phyloP scores from a whole-genome alignment of 768 basidiomycete species.

The Cystofilobasidium bisporidii region DNA sequence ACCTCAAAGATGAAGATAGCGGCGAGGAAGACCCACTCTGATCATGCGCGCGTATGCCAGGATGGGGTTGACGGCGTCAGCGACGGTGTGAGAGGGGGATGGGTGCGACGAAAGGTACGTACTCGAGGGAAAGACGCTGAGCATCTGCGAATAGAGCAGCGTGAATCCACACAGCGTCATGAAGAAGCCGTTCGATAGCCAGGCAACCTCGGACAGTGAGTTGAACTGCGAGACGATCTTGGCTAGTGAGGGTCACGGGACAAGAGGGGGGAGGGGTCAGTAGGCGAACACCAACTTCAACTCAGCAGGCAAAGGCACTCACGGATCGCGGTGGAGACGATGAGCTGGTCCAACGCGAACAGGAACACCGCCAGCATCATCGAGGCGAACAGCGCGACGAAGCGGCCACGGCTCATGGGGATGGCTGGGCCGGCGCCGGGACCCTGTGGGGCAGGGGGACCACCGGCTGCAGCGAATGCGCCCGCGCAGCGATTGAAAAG shows the following conservation, averaged over 20 bases:
- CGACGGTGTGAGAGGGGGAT: constrained; percentile 34
- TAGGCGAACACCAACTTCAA: too few relatives aligned
- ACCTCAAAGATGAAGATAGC: constrained; percentile 41
- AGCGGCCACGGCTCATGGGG: background rate
- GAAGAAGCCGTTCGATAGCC: constrained; percentile 32
- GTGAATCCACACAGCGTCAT: constrained; percentile 31
- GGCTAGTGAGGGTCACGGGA: background rate
- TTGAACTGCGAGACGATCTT: constrained; percentile 39
- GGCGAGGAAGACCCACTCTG: constrained; percentile 38
- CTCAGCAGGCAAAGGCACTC: too few relatives aligned
- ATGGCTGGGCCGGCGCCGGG: background rate
- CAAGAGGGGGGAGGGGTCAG: too few relatives aligned
- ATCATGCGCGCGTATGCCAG: background rate
- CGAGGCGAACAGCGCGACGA: constrained; percentile 25
- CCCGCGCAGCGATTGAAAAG: too few relatives aligned
- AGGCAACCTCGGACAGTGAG: constrained; percentile 36
- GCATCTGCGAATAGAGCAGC: constrained; percentile 28
- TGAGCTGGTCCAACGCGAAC: constrained; percentile 38
- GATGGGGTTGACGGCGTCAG: constrained; percentile 11
- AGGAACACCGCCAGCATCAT: constrained; percentile 35
- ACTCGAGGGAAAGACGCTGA: constrained; percentile 17
- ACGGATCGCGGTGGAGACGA: constrained; percentile 33
- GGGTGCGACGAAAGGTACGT: constrained; percentile 11
- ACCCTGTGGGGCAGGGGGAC: background rate
- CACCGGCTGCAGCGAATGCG: too few relatives aligned